Base-by-base conservation (phyloP, 2,329 filamentous ascomycete genomes). In the Myriangium duriaei region DNA sequence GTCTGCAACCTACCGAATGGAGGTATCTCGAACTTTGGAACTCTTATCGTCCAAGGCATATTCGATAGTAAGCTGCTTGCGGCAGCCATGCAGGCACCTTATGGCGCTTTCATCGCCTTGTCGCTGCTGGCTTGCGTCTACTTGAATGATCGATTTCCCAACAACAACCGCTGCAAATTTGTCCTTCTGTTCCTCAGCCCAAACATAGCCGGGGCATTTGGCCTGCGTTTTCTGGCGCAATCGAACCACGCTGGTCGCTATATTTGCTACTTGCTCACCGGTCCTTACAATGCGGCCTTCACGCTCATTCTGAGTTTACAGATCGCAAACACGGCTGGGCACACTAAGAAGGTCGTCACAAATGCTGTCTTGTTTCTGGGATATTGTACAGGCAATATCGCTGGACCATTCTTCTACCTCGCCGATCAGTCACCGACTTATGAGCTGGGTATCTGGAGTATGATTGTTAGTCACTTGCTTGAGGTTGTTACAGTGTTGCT, bases 261-360 rank as follows among this genome's bases (percentile, higher is more conserved):
- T 41, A 67, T 75, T 30, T 76, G 71, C 55, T 78, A 73, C 47
- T 69, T 71, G 42, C 53, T 73, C 1, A 69, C 69, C 0, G 69
- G 69, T 0, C 65, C 67, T 0, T 70, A 71, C 44, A 69, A 70
- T 47, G 68, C 67, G 0, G 61, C 67, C 0, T 69, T 69, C 43
- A 64, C 68, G 2, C 49, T 69, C 26, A 52, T 68, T 1, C 53
- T 67, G 0, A 63, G 62, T 0, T 60, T 67, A 35, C 62, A 63
- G 30, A 65, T 63, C 0, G 64, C 63, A 18, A 70, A 70, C 43
- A 62, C 59, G 0, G 62, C 60, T 1, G 72, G 72, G 0, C 71
- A 75, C 44, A 74, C 72, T 1, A 77, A 77, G 51, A 76, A 79
- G 50, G 72, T 77, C 32, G 68, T 76, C 16, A 73, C 72, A n/a